Conservation (phyloP, 306 rosid genomes). For the Gleditsia sinensis region DNA sequence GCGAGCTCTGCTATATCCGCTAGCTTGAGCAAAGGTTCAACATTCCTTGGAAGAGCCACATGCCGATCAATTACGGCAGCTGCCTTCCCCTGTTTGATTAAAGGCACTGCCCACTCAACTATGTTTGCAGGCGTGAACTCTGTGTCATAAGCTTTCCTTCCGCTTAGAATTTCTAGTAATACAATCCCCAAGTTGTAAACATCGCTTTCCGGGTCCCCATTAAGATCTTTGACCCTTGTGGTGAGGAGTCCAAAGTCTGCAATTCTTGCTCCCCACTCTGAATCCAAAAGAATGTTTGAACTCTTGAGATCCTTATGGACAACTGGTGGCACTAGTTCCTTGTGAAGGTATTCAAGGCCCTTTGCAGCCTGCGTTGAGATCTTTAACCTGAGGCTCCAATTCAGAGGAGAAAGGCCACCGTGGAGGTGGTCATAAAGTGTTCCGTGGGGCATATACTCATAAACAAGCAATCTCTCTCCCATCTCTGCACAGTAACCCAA, state of each 20-base stretch:
- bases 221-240: slow-evolving; percentile 56
- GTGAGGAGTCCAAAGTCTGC: slow-evolving; percentile 76
- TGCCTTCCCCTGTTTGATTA: slow-evolving; percentile 73
- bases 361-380: slow-evolving; percentile 81
- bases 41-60: slow-evolving; percentile 70
- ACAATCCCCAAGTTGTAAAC: slow-evolving; percentile 77
- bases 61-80: slow-evolving; percentile 69
- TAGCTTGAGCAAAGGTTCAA: slow-evolving; percentile 86
- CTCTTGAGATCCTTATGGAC: slow-evolving; percentile 73
- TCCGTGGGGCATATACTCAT: slow-evolving; percentile 91
- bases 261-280: slow-evolving; percentile 81
- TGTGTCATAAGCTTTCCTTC: slow-evolving; percentile 78
- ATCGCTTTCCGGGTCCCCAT: slow-evolving; percentile 57
- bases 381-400: slow-evolving; percentile 72
- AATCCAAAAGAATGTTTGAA: slow-evolving; percentile 83
- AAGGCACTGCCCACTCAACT: slow-evolving; percentile 87
- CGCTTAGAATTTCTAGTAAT: slow-evolving; percentile 80
- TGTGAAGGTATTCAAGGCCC: slow-evolving; percentile 87
- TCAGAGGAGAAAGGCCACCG: slow-evolving; percentile 86
- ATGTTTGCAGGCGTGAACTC: slow-evolving; percentile 66
- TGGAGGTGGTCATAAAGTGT: slow-evolving; percentile 91
- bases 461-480: slow-evolving; percentile 94
- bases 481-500: slow-evolving; percentile 91
- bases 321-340: slow-evolving; percentile 72
- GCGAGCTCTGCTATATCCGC: slow-evolving; percentile 77